These are phyloP conservation scores for Passiflora organensis DNA, from an alignment of 345 rosid genomes.

Conservation along the genomic window DNA sequence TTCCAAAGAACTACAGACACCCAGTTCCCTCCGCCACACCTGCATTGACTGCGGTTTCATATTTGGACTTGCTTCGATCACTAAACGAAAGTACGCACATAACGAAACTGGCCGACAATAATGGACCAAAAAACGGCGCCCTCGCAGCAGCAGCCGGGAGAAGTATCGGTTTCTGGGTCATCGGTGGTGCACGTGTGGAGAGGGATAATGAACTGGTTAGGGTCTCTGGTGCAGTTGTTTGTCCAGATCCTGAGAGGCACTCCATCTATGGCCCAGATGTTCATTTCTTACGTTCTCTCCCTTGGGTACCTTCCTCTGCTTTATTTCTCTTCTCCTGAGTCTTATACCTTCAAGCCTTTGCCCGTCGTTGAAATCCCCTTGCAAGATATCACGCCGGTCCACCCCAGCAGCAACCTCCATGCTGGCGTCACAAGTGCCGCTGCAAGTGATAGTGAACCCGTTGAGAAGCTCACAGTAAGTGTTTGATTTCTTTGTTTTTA, in stretches of 20 bases:
- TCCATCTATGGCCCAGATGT: slow-evolving; percentile 8
- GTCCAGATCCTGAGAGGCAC: slow-evolving; percentile 9
- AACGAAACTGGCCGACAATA: too few relatives aligned
- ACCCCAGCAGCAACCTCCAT: slow-evolving; percentile 16
- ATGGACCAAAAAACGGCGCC: not conserved
- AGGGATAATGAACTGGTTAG: slow-evolving; percentile 9
- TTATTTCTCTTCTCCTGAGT: slow-evolving; percentile 16
- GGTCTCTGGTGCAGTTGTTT: slow-evolving; percentile 8
- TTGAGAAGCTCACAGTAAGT: slow-evolving; percentile 53
- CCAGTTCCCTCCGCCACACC: too few relatives aligned
- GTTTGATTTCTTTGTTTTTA: not conserved
- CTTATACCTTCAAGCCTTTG: slow-evolving; percentile 60
- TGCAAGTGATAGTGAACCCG: slow-evolving; percentile 4
- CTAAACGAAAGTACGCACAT: too few relatives aligned
- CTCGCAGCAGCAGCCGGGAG: not conserved
- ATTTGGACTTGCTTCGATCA: too few relatives aligned
- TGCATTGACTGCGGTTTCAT: too few relatives aligned
- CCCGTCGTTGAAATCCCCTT: slow-evolving; percentile 53
- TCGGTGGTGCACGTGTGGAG: slow-evolving; percentile 2
- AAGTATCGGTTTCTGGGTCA: slow-evolving; percentile 1
- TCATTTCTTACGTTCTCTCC: slow-evolving; percentile 7
- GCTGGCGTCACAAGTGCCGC: slow-evolving; percentile 13
- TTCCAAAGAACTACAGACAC: too few relatives aligned
- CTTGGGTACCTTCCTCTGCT: not conserved
- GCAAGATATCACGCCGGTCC: slow-evolving; percentile 41